Evolutionary conservation across 768 basidiomycete species (phyloP).

Genomic region (Omphalotus guepiniiformis): DNA sequence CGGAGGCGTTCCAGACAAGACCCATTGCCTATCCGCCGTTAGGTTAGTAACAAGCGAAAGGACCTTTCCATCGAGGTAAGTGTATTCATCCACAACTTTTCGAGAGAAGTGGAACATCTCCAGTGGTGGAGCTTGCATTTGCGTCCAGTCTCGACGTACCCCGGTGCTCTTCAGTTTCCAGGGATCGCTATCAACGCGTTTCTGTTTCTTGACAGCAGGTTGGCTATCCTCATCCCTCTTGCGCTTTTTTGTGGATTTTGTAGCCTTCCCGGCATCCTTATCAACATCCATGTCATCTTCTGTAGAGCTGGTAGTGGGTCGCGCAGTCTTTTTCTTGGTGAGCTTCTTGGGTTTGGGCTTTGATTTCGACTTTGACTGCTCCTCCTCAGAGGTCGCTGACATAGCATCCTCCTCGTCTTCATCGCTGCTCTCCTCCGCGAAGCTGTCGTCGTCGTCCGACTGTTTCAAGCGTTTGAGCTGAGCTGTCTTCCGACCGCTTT

Average conservation of each 20-base stretch:
- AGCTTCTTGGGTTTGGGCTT: constrained; percentile 21
- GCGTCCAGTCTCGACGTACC: constrained; percentile 70
- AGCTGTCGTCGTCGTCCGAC: constrained; percentile 14
- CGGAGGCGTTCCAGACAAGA: constrained; percentile 95
- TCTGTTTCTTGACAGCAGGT: constrained; percentile 52
- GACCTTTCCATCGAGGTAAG: constrained; percentile 79
- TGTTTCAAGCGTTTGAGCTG: background rate
- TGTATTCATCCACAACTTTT: constrained; percentile 91
- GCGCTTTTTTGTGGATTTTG: constrained; percentile 25
- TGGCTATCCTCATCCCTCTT: constrained; percentile 32
- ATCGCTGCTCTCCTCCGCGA: constrained; percentile 2
- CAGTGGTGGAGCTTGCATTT: constrained; percentile 79
- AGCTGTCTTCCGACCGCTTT: constrained; percentile 4
- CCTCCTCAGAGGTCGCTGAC: constrained; percentile 11
- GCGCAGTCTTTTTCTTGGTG: constrained; percentile 20
- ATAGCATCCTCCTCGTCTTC: constrained; percentile 25
- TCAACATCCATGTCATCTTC: constrained; percentile 60
- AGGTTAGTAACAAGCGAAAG: constrained; percentile 75
- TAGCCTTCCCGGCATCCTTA: constrained; percentile 33
- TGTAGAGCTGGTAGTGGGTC: constrained; percentile 19
- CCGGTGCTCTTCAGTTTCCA: constrained; percentile 66
- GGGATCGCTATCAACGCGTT: constrained; percentile 64
- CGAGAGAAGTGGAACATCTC: constrained; percentile 93
- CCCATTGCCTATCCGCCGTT: constrained; percentile 82
- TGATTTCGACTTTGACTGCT: constrained; percentile 24